Conservation (phyloP, 176 grass and related monocot genomes). For the Chloris gayana region DNA sequence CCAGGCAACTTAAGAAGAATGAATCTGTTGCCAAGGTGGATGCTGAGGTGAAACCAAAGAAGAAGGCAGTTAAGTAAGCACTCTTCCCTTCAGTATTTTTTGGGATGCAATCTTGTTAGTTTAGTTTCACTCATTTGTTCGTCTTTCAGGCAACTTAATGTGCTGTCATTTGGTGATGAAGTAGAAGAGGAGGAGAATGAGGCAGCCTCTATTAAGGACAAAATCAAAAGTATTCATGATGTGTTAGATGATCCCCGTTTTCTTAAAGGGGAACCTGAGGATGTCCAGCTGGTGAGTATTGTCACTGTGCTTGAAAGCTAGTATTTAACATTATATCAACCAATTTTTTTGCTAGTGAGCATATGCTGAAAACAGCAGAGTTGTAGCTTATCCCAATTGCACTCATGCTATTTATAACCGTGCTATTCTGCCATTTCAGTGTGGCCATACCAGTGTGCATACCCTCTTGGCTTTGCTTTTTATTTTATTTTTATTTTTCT, state of each 20-base stretch:
- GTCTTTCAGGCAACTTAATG: conserved; percentile 78
- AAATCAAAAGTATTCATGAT: conserved; percentile 99
- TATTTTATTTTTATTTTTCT: neutral
- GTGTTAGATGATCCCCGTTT: conserved; percentile 88
- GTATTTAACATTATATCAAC: neutral
- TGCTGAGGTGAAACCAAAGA: conserved; percentile 58
- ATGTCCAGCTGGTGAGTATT: conserved; percentile 53
- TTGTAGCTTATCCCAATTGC: conserved; percentile 12
- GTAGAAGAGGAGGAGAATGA: conserved; percentile 95
- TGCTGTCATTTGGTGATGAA: conserved; percentile 94
- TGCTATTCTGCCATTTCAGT: neutral
- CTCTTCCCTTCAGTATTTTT: neutral
- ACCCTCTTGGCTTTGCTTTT: neutral
- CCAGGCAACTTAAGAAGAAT: conserved; percentile 68
- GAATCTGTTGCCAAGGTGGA: conserved; percentile 57
- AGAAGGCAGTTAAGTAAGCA: conserved; percentile 88
- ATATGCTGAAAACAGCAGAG: neutral
- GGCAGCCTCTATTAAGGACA: conserved; percentile 64
- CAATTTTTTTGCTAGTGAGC: conserved; percentile 23
- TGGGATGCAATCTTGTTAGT: neutral
- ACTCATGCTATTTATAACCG: conserved; percentile 3
- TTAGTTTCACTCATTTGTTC: conserved; percentile 40
- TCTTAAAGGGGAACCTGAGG: conserved; percentile 63
- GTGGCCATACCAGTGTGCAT: neutral
- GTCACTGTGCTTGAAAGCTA: neutral